Evolutionary conservation across 2,329 filamentous ascomycete species (phyloP).

Genomic region (Lasiodiplodia theobromae): DNA sequence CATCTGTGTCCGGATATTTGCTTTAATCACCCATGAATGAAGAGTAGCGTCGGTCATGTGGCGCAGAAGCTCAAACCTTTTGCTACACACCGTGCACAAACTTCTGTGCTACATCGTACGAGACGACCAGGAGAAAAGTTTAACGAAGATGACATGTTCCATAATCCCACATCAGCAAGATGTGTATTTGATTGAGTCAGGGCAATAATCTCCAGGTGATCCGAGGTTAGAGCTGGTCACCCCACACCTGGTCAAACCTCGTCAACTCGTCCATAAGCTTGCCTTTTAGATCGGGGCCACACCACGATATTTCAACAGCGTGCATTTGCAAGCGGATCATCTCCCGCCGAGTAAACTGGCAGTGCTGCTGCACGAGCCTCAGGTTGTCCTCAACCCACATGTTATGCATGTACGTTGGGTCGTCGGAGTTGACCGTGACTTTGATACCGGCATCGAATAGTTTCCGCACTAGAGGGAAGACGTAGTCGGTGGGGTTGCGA

Average conservation of each 20-base stretch:
- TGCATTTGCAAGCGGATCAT: constrained; percentile 53
- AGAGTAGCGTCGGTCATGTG: too few species aligned
- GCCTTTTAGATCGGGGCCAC: constrained; percentile 48
- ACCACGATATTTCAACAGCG: constrained; percentile 58
- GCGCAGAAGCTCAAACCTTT: too few species aligned
- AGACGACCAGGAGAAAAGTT: not conserved
- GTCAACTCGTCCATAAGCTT: constrained; percentile 30
- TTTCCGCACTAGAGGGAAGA: constrained; percentile 53
- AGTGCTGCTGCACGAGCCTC: constrained; percentile 53
- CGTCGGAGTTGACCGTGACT: constrained; percentile 58
- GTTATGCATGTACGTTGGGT: constrained; percentile 59
- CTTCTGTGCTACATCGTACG: not conserved
- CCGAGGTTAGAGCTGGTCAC: not conserved
- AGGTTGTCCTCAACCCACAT: constrained; percentile 59
- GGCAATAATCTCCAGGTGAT: not conserved
- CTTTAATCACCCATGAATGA: too few species aligned
- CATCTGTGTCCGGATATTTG: too few species aligned
- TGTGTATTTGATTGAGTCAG: not conserved
- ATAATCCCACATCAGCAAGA: not conserved
- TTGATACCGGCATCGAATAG: constrained; percentile 56
- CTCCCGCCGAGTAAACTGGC: constrained; percentile 50
- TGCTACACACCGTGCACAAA: too few species aligned
- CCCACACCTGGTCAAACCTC: not conserved
- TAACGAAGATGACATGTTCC: not conserved
- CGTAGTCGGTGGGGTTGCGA: constrained; percentile 51